These are phyloP conservation scores for Austroboletus niveus DNA, from an alignment of 1,284 basidiomycete genomes.

Conservation along the genomic window DNA sequence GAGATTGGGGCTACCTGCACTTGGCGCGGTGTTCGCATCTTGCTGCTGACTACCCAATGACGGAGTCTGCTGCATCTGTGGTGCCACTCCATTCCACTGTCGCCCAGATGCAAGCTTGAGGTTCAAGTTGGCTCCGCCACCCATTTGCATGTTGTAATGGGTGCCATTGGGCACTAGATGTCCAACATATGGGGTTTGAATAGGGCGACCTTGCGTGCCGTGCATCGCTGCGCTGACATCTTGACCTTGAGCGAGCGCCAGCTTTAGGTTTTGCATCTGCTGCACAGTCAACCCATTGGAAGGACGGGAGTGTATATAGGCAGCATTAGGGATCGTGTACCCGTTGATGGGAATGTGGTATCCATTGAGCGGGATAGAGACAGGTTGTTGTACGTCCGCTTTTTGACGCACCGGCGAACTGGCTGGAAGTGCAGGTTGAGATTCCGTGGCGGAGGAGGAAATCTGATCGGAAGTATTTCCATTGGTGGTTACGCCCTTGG, in stretches of 20 bases:
- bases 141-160: constrained; percentile 38
- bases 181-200: constrained; percentile 33
- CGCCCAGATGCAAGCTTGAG: constrained; percentile 43
- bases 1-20: constrained; percentile 37
- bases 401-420: constrained; percentile 43
- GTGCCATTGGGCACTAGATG: constrained; percentile 36
- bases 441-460: constrained; percentile 19
- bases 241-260: constrained; percentile 43
- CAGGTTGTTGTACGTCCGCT: constrained; percentile 39
- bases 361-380: constrained; percentile 39
- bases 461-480: constrained; percentile 24
- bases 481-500: constrained; percentile 29
- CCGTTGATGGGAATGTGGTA: constrained; percentile 48
- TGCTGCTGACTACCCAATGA: constrained; percentile 24
- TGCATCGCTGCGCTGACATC: constrained; percentile 39
- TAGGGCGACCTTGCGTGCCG: constrained; percentile 31
- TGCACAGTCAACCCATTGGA: constrained; percentile 44
- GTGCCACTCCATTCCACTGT: constrained; percentile 38
- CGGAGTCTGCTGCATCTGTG: constrained; percentile 33
- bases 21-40: constrained; percentile 29
- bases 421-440: constrained; percentile 14
- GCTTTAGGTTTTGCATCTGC: constrained; percentile 56
- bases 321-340: constrained; percentile 37
- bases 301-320: constrained; percentile 33
- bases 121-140: constrained; percentile 33